Evolutionary conservation across 73 alveolate genomes (phyloP), one percentile per base, ranked within the genome.

Genomic region (Chromera velia): DNA sequence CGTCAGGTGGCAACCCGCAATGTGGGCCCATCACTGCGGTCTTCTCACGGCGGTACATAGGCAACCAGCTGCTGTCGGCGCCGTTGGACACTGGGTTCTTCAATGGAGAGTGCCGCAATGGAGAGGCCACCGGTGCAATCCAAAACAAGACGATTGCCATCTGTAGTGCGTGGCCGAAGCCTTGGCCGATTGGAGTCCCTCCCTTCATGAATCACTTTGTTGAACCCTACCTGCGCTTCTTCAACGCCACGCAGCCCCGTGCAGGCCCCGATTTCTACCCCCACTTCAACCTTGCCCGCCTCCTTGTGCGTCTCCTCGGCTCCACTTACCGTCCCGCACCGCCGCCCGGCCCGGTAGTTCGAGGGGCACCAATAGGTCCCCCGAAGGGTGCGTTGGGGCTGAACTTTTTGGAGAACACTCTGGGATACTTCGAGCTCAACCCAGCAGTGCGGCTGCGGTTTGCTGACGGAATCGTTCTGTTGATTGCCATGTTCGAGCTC

Each of bases 371-470:
- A 9, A 45, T 18, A 9, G 26, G 18, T 45, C 63, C 63, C 63
- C 18, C 26, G 63, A 45, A 10, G 63, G 26, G 18, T 10, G 63
- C 18, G 69, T 18, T 4, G 26, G 30, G 72, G 72, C n/a, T n/a
- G n/a, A n/a, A n/a, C n/a, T n/a, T n/a, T n/a, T n/a, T 65, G 72
- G 72, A 65, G 72, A 65, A 65, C 72, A 65, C 30, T 34, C n/a
- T 65, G 40, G 72, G 72, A 9, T 65, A 65, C 34, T 29, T 65
- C 40, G 72, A 65, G 72, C 40, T 65, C 26, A 65, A 65, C 72
- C 72, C 72, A 0, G 27, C 30, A n/a, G 34, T 65, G 40, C 28
- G 40, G 40, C 28, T 65, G 24, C 19, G 34, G 26, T 65, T 29
- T 65, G 40, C 72, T 1, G 28, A 65, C 0, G 72, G 72, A 1